Conservation (phyloP, 495 filamentous ascomycete species). For the Hyaloscypha finlandica region DNA sequence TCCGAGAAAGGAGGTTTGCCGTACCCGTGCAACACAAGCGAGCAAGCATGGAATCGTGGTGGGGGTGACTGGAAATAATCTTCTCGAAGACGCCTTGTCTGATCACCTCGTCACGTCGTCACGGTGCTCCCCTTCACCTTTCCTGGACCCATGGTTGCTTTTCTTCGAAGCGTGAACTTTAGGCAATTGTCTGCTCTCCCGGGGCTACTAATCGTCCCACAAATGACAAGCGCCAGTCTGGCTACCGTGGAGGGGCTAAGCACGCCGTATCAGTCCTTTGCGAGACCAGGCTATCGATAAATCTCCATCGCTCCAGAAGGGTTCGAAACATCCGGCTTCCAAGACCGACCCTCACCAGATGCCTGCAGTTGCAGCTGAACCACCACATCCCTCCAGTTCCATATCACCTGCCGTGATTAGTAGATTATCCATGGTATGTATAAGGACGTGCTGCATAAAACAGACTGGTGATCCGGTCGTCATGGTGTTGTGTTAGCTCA, state of each 20-base stretch:
- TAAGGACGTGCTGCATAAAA: constrained; percentile 18
- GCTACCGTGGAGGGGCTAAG: background rate
- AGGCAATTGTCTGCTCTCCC: constrained; percentile 7
- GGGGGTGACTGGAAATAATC: background rate
- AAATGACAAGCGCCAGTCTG: constrained; percentile 3
- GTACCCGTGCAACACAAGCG: background rate
- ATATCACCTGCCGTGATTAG: background rate
- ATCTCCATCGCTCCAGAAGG: background rate
- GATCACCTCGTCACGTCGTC: background rate
- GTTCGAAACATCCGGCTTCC: background rate
- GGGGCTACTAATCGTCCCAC: background rate
- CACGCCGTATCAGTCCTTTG: background rate
- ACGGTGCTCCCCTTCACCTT: background rate
- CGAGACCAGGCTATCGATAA: background rate
- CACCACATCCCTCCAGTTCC: background rate
- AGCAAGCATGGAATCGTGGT: background rate
- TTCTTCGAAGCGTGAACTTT: background rate
- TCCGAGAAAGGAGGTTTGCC: background rate
- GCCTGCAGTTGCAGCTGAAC: background rate
- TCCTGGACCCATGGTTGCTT: constrained; percentile 10
- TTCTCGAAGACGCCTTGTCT: background rate
- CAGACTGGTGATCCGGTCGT: constrained; percentile 14
- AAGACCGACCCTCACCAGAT: background rate
- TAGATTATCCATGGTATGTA: background rate
- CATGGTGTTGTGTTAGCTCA: constrained; percentile 2